Percentiles rank a stretch among this genome's conserved stretches.
These are phyloP conservation scores for Globisporangium apiculatum DNA, from an alignment of 352 stramenopile species.

Conservation along the genomic window DNA sequence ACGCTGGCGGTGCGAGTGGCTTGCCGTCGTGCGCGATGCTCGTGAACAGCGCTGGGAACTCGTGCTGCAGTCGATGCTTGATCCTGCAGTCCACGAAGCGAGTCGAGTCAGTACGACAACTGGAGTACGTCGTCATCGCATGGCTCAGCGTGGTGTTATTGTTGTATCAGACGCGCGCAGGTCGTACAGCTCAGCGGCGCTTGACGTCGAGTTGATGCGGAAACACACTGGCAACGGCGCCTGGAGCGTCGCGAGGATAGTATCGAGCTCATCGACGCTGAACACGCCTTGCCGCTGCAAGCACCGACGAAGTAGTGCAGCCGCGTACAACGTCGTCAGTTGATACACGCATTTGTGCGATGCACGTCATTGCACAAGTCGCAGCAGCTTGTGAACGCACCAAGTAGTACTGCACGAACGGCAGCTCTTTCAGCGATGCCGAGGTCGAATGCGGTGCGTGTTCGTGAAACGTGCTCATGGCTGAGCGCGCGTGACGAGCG, in stretches of 20 bases:
- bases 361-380: neutral
- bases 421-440: constrained; percentile 4
- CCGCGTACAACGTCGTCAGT: neutral
- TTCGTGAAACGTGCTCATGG: too few species aligned
- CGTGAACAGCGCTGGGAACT: constrained; percentile 41
- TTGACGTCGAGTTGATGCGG: constrained; percentile 46
- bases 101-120: too few species aligned
- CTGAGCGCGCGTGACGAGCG: too few species aligned
- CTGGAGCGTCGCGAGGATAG: constrained; percentile 41
- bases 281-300: constrained; percentile 58
- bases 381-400: constrained; percentile 14
- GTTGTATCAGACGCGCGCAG: neutral
- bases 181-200: constrained; percentile 18
- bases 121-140: too few species aligned
- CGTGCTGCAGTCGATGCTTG: constrained; percentile 31
- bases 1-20: constrained; percentile 32
- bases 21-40: constrained; percentile 21
- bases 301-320: neutral
- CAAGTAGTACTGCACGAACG: constrained; percentile 68
- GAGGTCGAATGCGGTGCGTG: too few species aligned
- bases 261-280: constrained; percentile 23
- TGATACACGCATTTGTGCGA: too few species aligned
- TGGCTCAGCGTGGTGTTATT: too few species aligned
- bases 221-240: constrained; percentile 64
- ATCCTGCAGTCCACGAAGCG: constrained; percentile 17